Evolutionary conservation across 2,329 filamentous ascomycete genomes (phyloP), one percentile per base, ranked within the genome.

Genomic region (Apiospora pterosperma): DNA sequence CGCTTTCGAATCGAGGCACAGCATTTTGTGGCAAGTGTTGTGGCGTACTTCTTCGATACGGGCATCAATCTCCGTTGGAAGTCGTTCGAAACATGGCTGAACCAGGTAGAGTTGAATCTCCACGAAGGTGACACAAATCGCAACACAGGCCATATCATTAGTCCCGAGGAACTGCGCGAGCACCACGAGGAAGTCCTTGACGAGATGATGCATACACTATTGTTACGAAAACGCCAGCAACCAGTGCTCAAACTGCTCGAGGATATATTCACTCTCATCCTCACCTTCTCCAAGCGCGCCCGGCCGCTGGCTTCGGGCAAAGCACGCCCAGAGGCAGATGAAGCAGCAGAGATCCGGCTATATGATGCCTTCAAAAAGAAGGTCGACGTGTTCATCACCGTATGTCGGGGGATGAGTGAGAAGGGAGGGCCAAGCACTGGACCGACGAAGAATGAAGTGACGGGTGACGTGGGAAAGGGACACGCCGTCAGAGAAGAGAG

Each of bases 21-120:
- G 62, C 90, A 96, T 74, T 94, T 98, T 69, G 83, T 97, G 28
- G 84, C 86, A 0, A 86, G 86, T 11, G 77, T 97, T 0, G 86
- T 88, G 42, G 85, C 89, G 1, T 96, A 97, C 73, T 91, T 94
- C 70, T 90, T 96, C 67, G 92, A 95, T 65, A 85, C 88, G 0
- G 93, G 90, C 1, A 89, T 98, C 61, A 85, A 85, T 8, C 82
- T 84, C 19, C 88, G 90, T 0, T 98, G 95, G 94, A 80, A 79
- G 25, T 79, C 81, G 0, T 95, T 97, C 66, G 86, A 91, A 60
- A 73, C 73, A 0, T 90, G 88, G 69, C 80, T 97, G 0, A 81
- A 88, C 31, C 81, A 79, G 10, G 82, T 96, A 16, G 85, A 95
- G 75, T 72, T 72, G 2, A 81, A 82, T 21, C 78, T 95, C 0